These are phyloP conservation scores for Hypoxylon sp. DNA, from an alignment of 2,329 filamentous ascomycete genomes.

Conservation along the genomic window DNA sequence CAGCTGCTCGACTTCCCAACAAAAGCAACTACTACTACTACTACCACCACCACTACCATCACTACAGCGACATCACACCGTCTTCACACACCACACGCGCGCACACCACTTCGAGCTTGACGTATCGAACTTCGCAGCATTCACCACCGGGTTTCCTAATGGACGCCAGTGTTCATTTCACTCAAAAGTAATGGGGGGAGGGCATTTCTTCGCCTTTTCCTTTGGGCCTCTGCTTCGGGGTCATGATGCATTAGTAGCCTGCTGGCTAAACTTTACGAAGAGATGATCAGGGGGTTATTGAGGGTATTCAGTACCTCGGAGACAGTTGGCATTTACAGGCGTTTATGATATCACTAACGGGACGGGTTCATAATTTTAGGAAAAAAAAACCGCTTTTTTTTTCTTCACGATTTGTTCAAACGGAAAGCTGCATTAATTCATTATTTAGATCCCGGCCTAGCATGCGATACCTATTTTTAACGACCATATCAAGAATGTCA, in stretches of 20 bases:
- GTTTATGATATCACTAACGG: conserved; percentile 44
- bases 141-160: conserved; percentile 31
- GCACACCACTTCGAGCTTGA: conserved; percentile 21
- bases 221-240: conserved; percentile 40
- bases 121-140: conserved; percentile 30
- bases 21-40: conserved; percentile 1
- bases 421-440: conserved; percentile 9
- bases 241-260: conserved; percentile 40
- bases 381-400: conserved; percentile 21
- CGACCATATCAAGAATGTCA: conserved; percentile 36
- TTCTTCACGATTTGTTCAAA: conserved; percentile 23
- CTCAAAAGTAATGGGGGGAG: not conserved
- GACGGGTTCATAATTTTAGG: conserved; percentile 30
- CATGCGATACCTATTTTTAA: conserved; percentile 34
- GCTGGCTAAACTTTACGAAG: conserved; percentile 44
- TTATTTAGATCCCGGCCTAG: conserved; percentile 14
- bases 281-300: conserved; percentile 43
- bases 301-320: conserved; percentile 41
- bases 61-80: conserved; percentile 12
- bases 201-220: conserved; percentile 11
- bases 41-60: not conserved
- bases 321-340: conserved; percentile 45
- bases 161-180: conserved; percentile 18
- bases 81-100: conserved; percentile 3
- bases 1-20: conserved; percentile 11